Evolutionary conservation across 1,284 basidiomycete genomes (phyloP), one percentile per base, ranked within the genome.

Genomic region (Heterobasidion parviporum): DNA sequence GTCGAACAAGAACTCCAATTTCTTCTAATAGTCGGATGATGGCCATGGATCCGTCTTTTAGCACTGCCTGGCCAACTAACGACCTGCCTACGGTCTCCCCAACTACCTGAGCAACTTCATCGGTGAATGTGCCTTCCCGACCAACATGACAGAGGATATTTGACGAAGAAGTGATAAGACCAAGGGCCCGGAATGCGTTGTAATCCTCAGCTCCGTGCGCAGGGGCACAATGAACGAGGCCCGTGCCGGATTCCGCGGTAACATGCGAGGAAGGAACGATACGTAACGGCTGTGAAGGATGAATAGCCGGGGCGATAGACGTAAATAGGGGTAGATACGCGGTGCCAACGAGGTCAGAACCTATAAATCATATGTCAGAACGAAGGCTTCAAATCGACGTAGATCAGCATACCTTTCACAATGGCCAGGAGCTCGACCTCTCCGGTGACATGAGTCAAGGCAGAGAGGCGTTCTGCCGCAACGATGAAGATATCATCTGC

Each of bases 131-230:
- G 0, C 97, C 96, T n/a, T 81, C 79, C 3, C 76, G 79, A 54
- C 96, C 88, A 20, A 99, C 89, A 53, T 95, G 92, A 61, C 90
- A 94, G 8, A 84, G 51, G 58, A 87, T 72, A 26, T 70, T 70
- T 2, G 71, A 62, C 7, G 72, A 67, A 34, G 63, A 64, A 7
- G 72, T 67, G 14, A 83, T 66, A 9, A 83, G 72, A 18, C 73
- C 77, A 3, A 79, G 69, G 33, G 71, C 60, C 54, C 77, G 79
- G 72, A 91, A 92, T 2, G 82, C 78, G 20, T 80, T 76, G 66
- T 98, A 98, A 69, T 99, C 97, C 61, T 99, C 96, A 12, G 83
- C 80, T 34, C 96, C 96, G 63, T 99, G 97, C 0, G 93, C 94
- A 6, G 96, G 95, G 0, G 96, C 96, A 59, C 89, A 92, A 67